Percentiles rank a stretch among this genome's conserved stretches.
Conservation (phyloP, 306 rosid species). For the Malus sieversii region DNA sequence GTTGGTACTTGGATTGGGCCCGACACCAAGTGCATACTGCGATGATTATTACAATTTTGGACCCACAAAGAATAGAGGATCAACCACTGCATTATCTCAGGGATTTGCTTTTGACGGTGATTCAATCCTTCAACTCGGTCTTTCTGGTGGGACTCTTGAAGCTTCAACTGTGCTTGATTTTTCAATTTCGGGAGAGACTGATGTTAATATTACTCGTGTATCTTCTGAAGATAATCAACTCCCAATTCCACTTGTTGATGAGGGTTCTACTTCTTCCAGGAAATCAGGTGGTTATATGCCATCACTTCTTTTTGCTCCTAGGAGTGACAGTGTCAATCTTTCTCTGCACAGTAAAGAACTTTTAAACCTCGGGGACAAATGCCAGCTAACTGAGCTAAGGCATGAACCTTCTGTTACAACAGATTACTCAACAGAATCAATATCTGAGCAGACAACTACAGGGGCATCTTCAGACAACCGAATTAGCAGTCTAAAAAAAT, state of each 20-base stretch:
- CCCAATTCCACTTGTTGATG: conserved; percentile 63
- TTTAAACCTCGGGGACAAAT: conserved; percentile 27
- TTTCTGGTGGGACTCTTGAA: conserved; percentile 73
- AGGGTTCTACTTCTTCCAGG: conserved; percentile 89
- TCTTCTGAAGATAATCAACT: conserved; percentile 37
- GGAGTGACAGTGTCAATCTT: conserved; percentile 37
- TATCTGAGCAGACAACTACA: conserved; percentile 40
- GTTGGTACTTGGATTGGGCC: conserved; percentile 93
- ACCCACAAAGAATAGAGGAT: conserved; percentile 40
- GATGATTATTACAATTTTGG: conserved; percentile 43
- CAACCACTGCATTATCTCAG: conserved; percentile 29
- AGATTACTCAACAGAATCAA: conserved; percentile 45
- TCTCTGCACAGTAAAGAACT: conserved; percentile 34
- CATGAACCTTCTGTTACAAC: conserved; percentile 39
- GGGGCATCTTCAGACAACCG: conserved; percentile 44
- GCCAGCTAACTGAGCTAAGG: conserved; percentile 22
- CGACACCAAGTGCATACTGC: conserved; percentile 66
- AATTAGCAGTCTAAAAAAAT: conserved; percentile 52
- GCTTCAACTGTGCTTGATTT: conserved; percentile 47
- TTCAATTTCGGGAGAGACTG: conserved; percentile 55
- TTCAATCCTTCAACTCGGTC: conserved; percentile 84
- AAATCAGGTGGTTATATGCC: conserved; percentile 94
- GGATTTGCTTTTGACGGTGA: conserved; percentile 49
- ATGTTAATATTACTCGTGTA: conserved; percentile 28
- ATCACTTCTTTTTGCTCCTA: conserved; percentile 83